Evolutionary conservation across 2,329 filamentous ascomycete species (phyloP), one percentile per base, ranked within the genome.

Genomic region (Venturia aucupariae): DNA sequence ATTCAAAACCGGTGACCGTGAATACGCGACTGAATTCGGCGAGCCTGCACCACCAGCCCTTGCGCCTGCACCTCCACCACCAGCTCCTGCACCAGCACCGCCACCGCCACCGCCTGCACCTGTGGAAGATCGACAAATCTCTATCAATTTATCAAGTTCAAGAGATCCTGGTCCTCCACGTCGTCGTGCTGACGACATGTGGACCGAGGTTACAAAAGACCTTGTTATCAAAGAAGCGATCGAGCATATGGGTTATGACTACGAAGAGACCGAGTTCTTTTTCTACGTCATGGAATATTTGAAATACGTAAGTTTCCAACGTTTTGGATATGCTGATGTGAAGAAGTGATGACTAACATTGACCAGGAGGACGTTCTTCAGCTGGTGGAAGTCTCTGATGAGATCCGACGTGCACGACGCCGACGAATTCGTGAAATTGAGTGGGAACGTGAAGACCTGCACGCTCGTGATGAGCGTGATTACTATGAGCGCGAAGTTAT

Each of bases 131-230:
- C 30, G 38, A 19, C 35, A 44, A 22, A 44, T 60, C 11, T 39
- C 59, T 4, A 60, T 60, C 35, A 39, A 32, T 15, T 32, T 62
- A 13, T 17, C 24, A 24, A 35, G 39, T 30, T 35, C 35, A n/a
- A 38, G 62, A 30, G 39, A 35, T 10, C 22, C 51, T 15, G 35
- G 15, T 44, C 64, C 60, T 19, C 27, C 64, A 24, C 22, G 32
- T 6, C 30, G 24, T 8, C 55, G 41, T n/a, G 60, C 64, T 19
- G 55, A 65, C 3, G 78, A 80, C 66, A 90, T 96, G 79, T 97
- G 93, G 93, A 99, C 94, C 0, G 94, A 97, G 76, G 91, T 99
- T 70, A 96, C 93, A 57, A 96, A 96, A 77, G 92, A 96, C 69
- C 78, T 97, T 42, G 90, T 97, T 19, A 82, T 88, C 65, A 86